Percentiles rank a stretch among this genome's conserved stretches.
Conservation (phyloP, 768 basidiomycete genomes). For the Amanita rubescens region DNA sequence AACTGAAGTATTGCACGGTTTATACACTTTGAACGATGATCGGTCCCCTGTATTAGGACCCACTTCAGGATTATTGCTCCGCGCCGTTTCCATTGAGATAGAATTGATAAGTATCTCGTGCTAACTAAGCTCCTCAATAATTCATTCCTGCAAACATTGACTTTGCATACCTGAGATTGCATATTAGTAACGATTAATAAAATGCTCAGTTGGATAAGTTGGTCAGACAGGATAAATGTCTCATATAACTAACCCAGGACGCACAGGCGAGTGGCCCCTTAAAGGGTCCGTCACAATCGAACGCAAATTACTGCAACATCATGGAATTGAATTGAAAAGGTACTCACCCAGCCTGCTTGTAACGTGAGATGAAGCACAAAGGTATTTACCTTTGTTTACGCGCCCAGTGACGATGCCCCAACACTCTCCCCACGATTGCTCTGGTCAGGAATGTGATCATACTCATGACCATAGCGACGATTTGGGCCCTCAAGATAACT, state of each 20-base stretch:
- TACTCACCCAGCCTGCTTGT: neutral
- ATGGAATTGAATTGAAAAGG: slow-evolving; percentile 11
- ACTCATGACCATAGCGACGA: slow-evolving; percentile 41
- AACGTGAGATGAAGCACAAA: neutral
- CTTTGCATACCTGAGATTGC: neutral
- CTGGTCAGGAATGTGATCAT: slow-evolving; percentile 35
- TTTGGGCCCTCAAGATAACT: slow-evolving; percentile 57
- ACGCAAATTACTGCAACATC: slow-evolving; percentile 88
- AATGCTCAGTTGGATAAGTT: neutral
- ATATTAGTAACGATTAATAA: neutral
- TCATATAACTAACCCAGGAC: slow-evolving; percentile 65
- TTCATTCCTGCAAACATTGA: neutral
- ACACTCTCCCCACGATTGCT: too few species aligned
- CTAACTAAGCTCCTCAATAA: neutral
- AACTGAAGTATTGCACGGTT: slow-evolving; percentile 27
- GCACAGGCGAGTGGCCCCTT: slow-evolving; percentile 73
- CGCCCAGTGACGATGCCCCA: slow-evolving; percentile 47
- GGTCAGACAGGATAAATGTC: slow-evolving; percentile 58
- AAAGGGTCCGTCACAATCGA: slow-evolving; percentile 55
- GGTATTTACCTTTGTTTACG: slow-evolving; percentile 9
- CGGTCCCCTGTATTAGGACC: neutral
- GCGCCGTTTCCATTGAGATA: neutral
- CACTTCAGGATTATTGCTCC: neutral
- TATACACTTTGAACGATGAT: slow-evolving; percentile 41
- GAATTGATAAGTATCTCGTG: neutral